Percentiles rank a stretch among this genome's conserved stretches.
phyloP scores from a whole-genome alignment of 306 rosid species.

The Inga leiocalycina region DNA sequence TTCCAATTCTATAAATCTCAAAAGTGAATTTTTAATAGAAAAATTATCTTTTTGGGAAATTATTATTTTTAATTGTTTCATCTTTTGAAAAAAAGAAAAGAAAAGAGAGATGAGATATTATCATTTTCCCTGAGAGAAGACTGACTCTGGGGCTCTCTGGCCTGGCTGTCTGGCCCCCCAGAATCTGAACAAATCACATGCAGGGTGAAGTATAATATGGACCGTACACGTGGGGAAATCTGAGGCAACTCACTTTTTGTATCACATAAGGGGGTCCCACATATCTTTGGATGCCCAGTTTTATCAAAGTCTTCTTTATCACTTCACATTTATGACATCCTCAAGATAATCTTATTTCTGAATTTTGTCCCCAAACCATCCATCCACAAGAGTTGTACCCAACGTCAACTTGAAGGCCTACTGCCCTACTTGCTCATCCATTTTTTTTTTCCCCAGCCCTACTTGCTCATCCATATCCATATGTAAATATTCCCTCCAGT shows the following conservation, averaged over 20 bases:
- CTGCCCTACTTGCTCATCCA: neutral
- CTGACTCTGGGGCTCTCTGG: neutral
- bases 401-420: neutral
- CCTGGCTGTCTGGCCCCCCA: neutral
- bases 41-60: neutral
- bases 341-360: conserved; percentile 5
- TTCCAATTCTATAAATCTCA: too few relatives aligned
- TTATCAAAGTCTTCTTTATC: neutral
- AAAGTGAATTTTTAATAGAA: too few relatives aligned
- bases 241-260: neutral
- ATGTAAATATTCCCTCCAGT: neutral
- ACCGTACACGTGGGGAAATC: conserved; percentile 11
- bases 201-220: neutral
- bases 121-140: neutral
- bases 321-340: neutral
- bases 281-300: neutral
- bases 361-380: neutral
- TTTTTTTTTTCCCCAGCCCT: too few relatives aligned
- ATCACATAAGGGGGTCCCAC: neutral
- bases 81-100: neutral
- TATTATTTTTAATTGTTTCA: too few relatives aligned
- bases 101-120: neutral
- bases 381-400: neutral
- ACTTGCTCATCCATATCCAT: neutral
- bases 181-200: conserved; percentile 1